Conservation (phyloP, 2,329 filamentous ascomycete species). For the Phyllosticta capitalensis region DNA sequence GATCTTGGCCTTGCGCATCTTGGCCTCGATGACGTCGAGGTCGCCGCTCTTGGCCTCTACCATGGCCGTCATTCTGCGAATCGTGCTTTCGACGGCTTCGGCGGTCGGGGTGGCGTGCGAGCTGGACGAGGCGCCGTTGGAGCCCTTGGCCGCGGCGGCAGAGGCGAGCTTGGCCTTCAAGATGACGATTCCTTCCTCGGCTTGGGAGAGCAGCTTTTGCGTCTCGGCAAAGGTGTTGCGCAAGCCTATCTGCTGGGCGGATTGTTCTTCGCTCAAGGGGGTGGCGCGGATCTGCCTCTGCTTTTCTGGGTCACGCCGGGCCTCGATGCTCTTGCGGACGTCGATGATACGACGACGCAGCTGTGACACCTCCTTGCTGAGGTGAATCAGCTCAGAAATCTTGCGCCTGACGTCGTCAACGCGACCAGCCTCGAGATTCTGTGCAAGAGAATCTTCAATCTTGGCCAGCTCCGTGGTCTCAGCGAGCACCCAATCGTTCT, state of each 20-base stretch:
- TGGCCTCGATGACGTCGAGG: constrained; percentile 78
- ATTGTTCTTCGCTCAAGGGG: constrained; percentile 75
- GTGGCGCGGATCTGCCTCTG: constrained; percentile 55
- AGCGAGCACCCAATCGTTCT: constrained; percentile 64
- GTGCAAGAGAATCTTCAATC: constrained; percentile 54
- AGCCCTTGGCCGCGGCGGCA: constrained; percentile 35
- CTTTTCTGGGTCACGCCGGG: constrained; percentile 58
- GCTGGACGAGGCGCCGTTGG: constrained; percentile 27
- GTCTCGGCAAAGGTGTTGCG: constrained; percentile 66
- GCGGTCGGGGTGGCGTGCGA: constrained; percentile 59
- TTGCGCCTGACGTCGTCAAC: constrained; percentile 61
- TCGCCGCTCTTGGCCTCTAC: constrained; percentile 85
- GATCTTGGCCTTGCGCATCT: constrained; percentile 59
- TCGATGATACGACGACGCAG: constrained; percentile 58
- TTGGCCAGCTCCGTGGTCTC: constrained; percentile 61
- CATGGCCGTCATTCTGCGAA: constrained; percentile 85
- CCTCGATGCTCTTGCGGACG: constrained; percentile 64
- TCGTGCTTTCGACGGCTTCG: constrained; percentile 84
- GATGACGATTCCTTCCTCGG: constrained; percentile 70
- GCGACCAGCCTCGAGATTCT: constrained; percentile 56
- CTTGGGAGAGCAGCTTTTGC: constrained; percentile 62
- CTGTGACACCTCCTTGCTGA: constrained; percentile 60
- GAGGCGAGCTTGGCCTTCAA: constrained; percentile 69
- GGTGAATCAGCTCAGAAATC: constrained; percentile 55
- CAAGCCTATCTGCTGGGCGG: constrained; percentile 73